These are phyloP conservation scores for Camellia granthamiana DNA, from an alignment of 148 eudicot genomes.

Conservation along the genomic window DNA sequence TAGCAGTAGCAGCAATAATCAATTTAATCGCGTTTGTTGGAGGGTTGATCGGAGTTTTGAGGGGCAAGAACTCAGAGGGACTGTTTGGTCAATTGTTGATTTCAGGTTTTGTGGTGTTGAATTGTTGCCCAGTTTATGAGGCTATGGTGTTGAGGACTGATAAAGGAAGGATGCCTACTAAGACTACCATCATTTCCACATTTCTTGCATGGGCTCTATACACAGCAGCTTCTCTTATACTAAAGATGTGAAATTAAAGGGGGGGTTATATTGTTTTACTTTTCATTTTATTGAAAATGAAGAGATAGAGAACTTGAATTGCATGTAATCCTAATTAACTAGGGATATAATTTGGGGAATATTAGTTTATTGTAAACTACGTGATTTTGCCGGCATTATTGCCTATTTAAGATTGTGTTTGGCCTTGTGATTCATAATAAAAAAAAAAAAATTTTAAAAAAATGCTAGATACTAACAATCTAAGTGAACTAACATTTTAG, in stretches of 20 bases:
- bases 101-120: conserved; percentile 55
- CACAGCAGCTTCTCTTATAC: not conserved
- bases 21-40: conserved; percentile 37
- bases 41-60: conserved; percentile 23
- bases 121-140: conserved; percentile 62
- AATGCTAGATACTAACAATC: too few relatives aligned
- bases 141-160: conserved; percentile 62
- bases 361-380: too few relatives aligned
- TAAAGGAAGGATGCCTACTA: conserved; percentile 63
- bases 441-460: too few relatives aligned
- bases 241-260: not conserved
- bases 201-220: conserved; percentile 32
- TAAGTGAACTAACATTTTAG: too few relatives aligned
- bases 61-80: conserved; percentile 19
- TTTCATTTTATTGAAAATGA: too few relatives aligned
- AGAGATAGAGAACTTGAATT: too few relatives aligned
- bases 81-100: conserved; percentile 45
- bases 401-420: too few relatives aligned
- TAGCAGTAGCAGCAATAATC: conserved; percentile 40
- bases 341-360: too few relatives aligned
- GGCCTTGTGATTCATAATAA: too few relatives aligned
- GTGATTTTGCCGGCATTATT: too few relatives aligned
- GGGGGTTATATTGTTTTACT: too few relatives aligned
- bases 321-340: too few relatives aligned
- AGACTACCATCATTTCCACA: conserved; percentile 36